Evolutionary conservation across 768 basidiomycete species (phyloP).

Genomic region (Collybia sordida): DNA sequence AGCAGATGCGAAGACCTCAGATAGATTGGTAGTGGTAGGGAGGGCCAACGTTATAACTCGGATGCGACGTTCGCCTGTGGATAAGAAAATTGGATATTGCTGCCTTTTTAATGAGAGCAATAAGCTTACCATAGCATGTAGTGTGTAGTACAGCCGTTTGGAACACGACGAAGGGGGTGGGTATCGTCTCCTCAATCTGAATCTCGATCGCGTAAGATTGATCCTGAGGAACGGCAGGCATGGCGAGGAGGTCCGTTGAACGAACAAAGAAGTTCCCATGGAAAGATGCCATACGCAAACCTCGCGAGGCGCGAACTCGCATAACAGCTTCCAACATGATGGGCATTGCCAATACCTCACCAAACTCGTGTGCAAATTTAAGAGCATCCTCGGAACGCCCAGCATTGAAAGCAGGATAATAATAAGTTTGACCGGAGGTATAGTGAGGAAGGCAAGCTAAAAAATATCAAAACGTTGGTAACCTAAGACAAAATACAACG

Average conservation of each 20-base stretch:
- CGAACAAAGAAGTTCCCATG: constrained; percentile 99
- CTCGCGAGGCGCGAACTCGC: constrained; percentile 96
- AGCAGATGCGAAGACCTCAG: constrained; percentile 87
- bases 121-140: constrained; percentile 73
- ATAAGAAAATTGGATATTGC: neutral
- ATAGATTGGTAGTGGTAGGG: constrained; percentile 84
- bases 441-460: constrained; percentile 92
- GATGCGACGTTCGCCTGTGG: constrained; percentile 77
- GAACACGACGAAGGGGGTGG: constrained; percentile 87
- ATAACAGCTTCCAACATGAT: constrained; percentile 97
- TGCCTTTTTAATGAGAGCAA: neutral
- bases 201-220: constrained; percentile 96
- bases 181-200: constrained; percentile 93
- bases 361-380: constrained; percentile 98
- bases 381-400: constrained; percentile 91
- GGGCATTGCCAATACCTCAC: constrained; percentile 87
- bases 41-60: constrained; percentile 87
- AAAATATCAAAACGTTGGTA: neutral
- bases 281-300: constrained; percentile 96
- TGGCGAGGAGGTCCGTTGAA: constrained; percentile 92
- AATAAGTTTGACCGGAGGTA: constrained; percentile 97
- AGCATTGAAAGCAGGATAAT: constrained; percentile 98
- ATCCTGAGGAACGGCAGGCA: constrained; percentile 96
- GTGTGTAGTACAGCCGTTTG: constrained; percentile 96
- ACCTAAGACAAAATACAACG: neutral